phyloP scores from a whole-genome alignment of 441 rosid species.

The Omphalea diandra region DNA sequence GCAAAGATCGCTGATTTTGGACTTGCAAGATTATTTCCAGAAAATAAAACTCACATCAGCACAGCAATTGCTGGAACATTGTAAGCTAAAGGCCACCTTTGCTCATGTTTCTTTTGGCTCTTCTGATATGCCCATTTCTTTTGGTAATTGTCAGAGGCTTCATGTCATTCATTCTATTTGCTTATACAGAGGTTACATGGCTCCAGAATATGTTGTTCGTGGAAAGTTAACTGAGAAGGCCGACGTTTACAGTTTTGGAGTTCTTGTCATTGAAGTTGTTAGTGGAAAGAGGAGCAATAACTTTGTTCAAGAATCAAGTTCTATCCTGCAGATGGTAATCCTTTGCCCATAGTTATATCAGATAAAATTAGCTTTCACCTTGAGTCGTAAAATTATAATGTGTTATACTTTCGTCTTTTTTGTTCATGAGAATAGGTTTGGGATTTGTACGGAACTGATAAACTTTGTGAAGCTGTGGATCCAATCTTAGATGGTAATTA shows the following conservation, averaged over 20 bases:
- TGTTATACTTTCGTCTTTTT: too few relatives aligned
- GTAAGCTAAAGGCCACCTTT: conserved; percentile 45
- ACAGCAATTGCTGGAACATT: conserved; percentile 84
- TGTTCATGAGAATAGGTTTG: conserved; percentile 47
- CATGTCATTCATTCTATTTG: conserved; percentile 6
- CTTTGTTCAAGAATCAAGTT: conserved; percentile 37
- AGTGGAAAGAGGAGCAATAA: conserved; percentile 53
- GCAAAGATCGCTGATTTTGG: conserved; percentile 91
- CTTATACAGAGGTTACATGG: conserved; percentile 78
- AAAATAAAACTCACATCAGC: conserved; percentile 68
- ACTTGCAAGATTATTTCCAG: conserved; percentile 71
- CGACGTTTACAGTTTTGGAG: conserved; percentile 83
- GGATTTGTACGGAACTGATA: conserved; percentile 43
- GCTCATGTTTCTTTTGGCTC: too few relatives aligned
- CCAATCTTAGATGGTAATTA: conserved; percentile 47
- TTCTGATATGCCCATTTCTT: too few relatives aligned
- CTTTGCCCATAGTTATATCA: neutral
- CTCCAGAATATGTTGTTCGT: conserved; percentile 74
- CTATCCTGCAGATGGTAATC: conserved; percentile 59
- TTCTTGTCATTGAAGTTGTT: conserved; percentile 63
- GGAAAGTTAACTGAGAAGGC: conserved; percentile 85
- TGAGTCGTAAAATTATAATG: neutral
- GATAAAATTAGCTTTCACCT: neutral
- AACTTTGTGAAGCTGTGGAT: conserved; percentile 57
- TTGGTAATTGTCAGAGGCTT: neutral